phyloP scores from a whole-genome alignment of 768 basidiomycete species.

The Rhizopogon roseolus region DNA sequence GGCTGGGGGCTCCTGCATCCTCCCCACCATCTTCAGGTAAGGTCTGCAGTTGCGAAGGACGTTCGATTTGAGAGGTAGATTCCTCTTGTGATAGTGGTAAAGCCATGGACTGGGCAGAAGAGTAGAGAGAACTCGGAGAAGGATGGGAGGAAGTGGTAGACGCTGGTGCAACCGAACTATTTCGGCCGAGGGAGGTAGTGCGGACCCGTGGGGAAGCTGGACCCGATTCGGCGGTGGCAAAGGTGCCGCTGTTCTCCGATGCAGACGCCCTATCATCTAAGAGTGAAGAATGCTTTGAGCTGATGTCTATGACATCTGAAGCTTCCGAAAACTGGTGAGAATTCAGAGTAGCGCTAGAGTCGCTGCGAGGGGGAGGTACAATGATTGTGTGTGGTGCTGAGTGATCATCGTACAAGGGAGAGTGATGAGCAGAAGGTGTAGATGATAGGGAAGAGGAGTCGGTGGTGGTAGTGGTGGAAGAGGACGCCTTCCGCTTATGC shows the following conservation, averaged over 20 bases:
- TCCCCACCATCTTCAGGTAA: conserved; percentile 7
- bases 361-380: conserved; percentile 10
- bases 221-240: conserved; percentile 8
- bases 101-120: not conserved
- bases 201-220: not conserved
- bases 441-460: conserved; percentile 9
- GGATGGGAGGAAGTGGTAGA: not conserved
- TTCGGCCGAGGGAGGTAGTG: conserved; percentile 8
- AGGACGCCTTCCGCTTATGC: conserved; percentile 11
- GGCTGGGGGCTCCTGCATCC: conserved; percentile 1
- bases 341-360: not conserved
- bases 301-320: conserved; percentile 20
- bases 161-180: conserved; percentile 1
- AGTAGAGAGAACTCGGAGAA: not conserved
- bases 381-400: conserved; percentile 1
- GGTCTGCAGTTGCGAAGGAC: conserved; percentile 1
- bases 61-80: not conserved
- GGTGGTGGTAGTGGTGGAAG: conserved; percentile 6
- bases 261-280: not conserved
- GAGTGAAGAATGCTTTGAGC: conserved; percentile 1
- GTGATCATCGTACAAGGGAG: not conserved
- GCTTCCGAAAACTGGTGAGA: not conserved
- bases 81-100: not conserved
- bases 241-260: conserved; percentile 18
- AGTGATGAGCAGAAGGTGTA: conserved; percentile 6